Base-by-base conservation (phyloP, 176 grass and related monocot species). In the Musa beccarii region DNA sequence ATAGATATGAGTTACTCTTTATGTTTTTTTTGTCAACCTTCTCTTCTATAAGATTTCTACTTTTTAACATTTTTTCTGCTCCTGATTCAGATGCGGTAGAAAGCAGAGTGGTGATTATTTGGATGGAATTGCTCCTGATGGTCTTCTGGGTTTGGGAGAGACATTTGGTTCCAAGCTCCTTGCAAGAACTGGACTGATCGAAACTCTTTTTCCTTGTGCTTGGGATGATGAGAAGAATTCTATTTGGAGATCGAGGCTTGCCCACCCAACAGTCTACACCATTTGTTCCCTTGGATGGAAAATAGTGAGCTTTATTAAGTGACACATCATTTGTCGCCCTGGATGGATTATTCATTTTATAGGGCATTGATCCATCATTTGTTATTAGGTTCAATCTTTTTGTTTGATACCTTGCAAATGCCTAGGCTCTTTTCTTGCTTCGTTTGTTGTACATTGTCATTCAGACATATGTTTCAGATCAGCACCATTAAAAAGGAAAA, bases 151-250 rank as follows among this genome's bases (percentile, higher is more conserved):
- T 66, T 86, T 92, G 19, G 89, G 87, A 78, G 85, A 26, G 79
- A 96, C 71, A 96, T 96, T 71, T 90, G 52, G 83, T 96, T 74
- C 93, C 93, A 76, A 92, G 89, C 73, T 96, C 88, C 89, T 96
- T 74, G 87, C 89, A 77, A 88, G 83, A 87, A 73, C 79, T 84
- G 93, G 89, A 81, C 66, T 96, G 79, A 89, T 90, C 83, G 69
- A 52, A 86, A 92, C 84, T 90, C 93, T 20, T 96, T 96, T 62
- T 92, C 93, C 1, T 88, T 92, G 80, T 96, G 93, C 75, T 96
- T 96, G 88, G 66, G 79, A 92, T 78, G 83, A 96, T 63, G 74
- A 89, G 92, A 62, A 83, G 71, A 85, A 96, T 96, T 91, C 91
- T 84, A 80, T 89, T 99, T 71, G 95, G 95, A 69, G 90, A 94